Evolutionary conservation across 73 alveolate species (phyloP).

Genomic region (Stentor roeselii): DNA sequence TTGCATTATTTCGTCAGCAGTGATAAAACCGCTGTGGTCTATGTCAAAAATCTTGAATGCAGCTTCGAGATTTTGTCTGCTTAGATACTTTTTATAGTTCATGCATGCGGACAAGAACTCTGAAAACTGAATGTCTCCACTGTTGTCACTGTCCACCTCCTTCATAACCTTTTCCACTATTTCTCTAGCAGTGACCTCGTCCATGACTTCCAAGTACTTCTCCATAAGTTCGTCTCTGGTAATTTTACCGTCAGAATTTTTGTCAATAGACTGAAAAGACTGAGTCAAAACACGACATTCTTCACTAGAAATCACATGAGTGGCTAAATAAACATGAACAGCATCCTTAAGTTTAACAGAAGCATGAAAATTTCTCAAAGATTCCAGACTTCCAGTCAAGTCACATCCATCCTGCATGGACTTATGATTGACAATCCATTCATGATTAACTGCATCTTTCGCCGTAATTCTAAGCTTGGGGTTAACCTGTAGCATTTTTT

Average conservation of each 20-base stretch:
- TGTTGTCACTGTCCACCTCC: slow-evolving; percentile 37
- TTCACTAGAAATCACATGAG: slow-evolving; percentile 68
- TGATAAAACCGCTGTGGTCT: slow-evolving; percentile 37
- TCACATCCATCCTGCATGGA: neutral
- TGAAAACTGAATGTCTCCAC: slow-evolving; percentile 46
- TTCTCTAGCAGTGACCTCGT: slow-evolving; percentile 33
- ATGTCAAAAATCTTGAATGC: slow-evolving; percentile 42
- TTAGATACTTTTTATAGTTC: slow-evolving; percentile 27
- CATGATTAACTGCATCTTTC: slow-evolving; percentile 44
- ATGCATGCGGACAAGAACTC: slow-evolving; percentile 38
- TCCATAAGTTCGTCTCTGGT: slow-evolving; percentile 44
- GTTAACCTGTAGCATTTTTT: slow-evolving; percentile 31
- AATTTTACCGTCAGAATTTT: slow-evolving; percentile 49
- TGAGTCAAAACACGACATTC: slow-evolving; percentile 58
- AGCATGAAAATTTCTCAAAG: slow-evolving; percentile 75
- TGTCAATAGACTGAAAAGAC: slow-evolving; percentile 37
- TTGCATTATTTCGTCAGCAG: slow-evolving; percentile 34
- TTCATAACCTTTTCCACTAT: slow-evolving; percentile 40
- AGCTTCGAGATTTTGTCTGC: slow-evolving; percentile 25
- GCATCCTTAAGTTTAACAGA: slow-evolving; percentile 78
- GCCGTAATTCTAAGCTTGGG: slow-evolving; percentile 46
- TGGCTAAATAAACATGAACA: slow-evolving; percentile 73
- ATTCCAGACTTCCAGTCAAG: slow-evolving; percentile 36
- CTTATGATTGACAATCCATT: slow-evolving; percentile 7
- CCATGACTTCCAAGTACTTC: neutral